Percentiles rank a stretch among this genome's conserved stretches.
phyloP scores from a whole-genome alignment of 2,329 filamentous ascomycete species.

The Endocalyx cinctus region DNA sequence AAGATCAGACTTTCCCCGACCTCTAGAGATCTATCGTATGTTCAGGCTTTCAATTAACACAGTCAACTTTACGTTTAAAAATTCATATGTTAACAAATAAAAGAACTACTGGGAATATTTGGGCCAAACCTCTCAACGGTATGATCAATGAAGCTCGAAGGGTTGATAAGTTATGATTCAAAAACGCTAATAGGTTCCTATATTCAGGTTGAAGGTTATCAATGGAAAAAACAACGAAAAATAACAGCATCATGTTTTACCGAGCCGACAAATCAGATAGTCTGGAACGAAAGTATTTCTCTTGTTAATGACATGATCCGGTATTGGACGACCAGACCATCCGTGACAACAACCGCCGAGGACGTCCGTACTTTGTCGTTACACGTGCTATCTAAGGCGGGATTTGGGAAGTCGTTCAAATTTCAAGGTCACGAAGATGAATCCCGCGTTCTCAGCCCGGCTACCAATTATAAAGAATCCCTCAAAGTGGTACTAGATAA shows the following conservation, averaged over 20 bases:
- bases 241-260: conserved; percentile 22
- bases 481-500: conserved; percentile 25
- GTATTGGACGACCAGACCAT: conserved; percentile 20
- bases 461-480: conserved; percentile 22
- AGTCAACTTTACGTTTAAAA: no score
- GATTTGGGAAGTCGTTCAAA: conserved; percentile 25
- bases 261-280: conserved; percentile 23
- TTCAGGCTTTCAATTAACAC: not conserved
- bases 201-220: conserved; percentile 11
- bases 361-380: conserved; percentile 24
- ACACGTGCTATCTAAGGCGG: conserved; percentile 23
- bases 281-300: conserved; percentile 22
- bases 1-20: conserved; percentile 7
- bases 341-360: conserved; percentile 15
- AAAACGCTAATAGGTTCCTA: no score
- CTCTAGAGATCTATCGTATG: conserved; percentile 3
- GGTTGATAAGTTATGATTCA: no score
- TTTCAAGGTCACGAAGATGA: conserved; percentile 23
- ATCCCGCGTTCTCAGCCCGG: conserved; percentile 5
- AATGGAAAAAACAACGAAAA: conserved; percentile 20
- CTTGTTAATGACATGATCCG: conserved; percentile 21
- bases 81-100: no score
- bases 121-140: no score
- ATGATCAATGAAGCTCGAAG: no score
- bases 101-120: no score